Conservation (phyloP, 2,329 filamentous ascomycete species). For the Ceratocystis variospora region DNA sequence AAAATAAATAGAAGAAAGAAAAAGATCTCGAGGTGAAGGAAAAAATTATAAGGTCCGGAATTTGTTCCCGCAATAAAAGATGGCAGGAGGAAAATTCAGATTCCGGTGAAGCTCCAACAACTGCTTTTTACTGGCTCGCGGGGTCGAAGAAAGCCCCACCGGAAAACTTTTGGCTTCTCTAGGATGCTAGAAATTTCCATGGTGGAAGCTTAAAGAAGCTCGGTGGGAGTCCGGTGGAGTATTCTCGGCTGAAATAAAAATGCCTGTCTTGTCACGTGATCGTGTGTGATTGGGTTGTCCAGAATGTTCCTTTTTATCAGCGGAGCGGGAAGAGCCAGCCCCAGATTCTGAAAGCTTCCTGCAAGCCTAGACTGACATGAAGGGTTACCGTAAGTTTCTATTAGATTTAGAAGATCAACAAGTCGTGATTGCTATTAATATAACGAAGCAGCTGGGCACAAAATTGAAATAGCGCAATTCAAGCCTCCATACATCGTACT, state of each 20-base stretch:
- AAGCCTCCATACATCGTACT: too few species aligned
- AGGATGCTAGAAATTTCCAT: constrained; percentile 19
- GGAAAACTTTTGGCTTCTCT: constrained; percentile 5
- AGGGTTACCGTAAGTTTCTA: too few species aligned
- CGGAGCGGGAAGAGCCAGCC: too few species aligned
- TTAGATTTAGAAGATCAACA: too few species aligned
- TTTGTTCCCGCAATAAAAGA: constrained; percentile 6
- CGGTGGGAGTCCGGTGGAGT: neutral
- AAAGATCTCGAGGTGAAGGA: too few species aligned
- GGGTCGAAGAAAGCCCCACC: constrained; percentile 9
- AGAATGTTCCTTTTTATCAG: neutral
- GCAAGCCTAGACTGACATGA: too few species aligned
- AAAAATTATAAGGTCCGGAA: constrained; percentile 4
- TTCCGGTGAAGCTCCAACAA: constrained; percentile 11
- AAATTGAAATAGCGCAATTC: too few species aligned
- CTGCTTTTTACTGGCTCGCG: constrained; percentile 15
- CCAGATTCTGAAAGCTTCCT: too few species aligned
- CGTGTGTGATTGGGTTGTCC: neutral
- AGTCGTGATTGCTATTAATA: too few species aligned
- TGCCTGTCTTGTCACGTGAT: neutral
- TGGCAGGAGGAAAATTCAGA: constrained; percentile 9
- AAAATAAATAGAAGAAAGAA: too few species aligned
- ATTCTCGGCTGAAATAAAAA: constrained; percentile 6
- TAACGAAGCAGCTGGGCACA: too few species aligned
- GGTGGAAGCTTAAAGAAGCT: constrained; percentile 15